phyloP scores from a whole-genome alignment of 1,139 yeast genomes.

The Spathaspora sp. region DNA sequence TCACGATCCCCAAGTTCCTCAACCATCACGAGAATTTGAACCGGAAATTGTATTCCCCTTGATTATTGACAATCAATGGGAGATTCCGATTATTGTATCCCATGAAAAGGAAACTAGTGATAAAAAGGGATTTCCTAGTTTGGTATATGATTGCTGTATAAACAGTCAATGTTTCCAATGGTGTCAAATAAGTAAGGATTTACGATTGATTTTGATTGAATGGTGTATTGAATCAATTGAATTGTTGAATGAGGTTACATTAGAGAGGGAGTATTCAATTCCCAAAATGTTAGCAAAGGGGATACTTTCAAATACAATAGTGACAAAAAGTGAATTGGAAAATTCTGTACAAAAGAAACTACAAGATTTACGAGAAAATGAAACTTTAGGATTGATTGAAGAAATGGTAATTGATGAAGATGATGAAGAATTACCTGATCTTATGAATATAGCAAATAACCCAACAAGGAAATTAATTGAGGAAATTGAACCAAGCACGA shows the following conservation, averaged over 20 bases:
- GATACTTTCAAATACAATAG: constrained; percentile 35
- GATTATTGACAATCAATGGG: constrained; percentile 77
- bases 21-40: constrained; percentile 46
- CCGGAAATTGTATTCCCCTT: constrained; percentile 61
- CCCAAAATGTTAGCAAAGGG: constrained; percentile 72
- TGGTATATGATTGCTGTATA: constrained; percentile 76
- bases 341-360: constrained; percentile 33
- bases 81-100: constrained; percentile 75
- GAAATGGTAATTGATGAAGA: constrained; percentile 27
- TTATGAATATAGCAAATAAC: constrained; percentile 16
- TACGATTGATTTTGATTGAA: constrained; percentile 50
- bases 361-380: constrained; percentile 36
- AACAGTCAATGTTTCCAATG: constrained; percentile 61
- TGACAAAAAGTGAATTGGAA: constrained; percentile 31
- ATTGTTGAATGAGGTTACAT: constrained; percentile 38
- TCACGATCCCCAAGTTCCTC: constrained; percentile 62
- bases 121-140: constrained; percentile 64
- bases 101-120: constrained; percentile 55
- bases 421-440: constrained; percentile 17
- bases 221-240: constrained; percentile 74
- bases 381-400: constrained; percentile 41
- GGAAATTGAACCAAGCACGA: constrained; percentile 26
- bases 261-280: constrained; percentile 43
- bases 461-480: constrained; percentile 33
- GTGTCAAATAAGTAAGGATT: constrained; percentile 54